Evolutionary conservation across 495 filamentous ascomycete genomes (phyloP).

Genomic region (Lindgomyces ingoldianus): DNA sequence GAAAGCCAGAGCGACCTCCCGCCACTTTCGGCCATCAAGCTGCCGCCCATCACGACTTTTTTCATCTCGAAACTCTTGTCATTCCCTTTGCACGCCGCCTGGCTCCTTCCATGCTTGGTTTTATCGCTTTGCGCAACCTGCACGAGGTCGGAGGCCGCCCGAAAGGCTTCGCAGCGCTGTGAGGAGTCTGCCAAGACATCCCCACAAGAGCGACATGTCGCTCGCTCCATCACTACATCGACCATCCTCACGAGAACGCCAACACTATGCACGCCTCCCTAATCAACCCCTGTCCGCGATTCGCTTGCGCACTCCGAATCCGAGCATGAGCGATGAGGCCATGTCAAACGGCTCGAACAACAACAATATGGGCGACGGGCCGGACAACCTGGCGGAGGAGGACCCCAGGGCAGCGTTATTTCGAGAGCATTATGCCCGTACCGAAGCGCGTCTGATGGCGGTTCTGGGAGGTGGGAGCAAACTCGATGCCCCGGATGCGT

Average conservation of each 20-base stretch:
- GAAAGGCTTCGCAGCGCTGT: slow-evolving; percentile 30
- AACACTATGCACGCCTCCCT: slow-evolving; percentile 35
- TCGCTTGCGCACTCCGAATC: slow-evolving; percentile 39
- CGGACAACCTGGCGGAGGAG: slow-evolving; percentile 54
- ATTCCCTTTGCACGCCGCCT: slow-evolving; percentile 12
- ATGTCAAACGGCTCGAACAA: slow-evolving; percentile 36
- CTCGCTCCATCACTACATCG: slow-evolving; percentile 34
- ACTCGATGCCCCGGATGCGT: slow-evolving; percentile 40
- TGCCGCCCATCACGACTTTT: slow-evolving; percentile 19
- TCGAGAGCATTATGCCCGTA: slow-evolving; percentile 58
- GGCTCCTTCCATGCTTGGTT: slow-evolving; percentile 37
- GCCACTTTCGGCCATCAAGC: slow-evolving; percentile 22
- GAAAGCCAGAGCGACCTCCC: neutral
- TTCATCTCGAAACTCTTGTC: slow-evolving; percentile 40
- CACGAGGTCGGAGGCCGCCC: slow-evolving; percentile 41
- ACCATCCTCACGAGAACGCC: slow-evolving; percentile 35
- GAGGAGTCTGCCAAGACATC: slow-evolving; percentile 28
- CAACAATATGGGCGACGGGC: slow-evolving; percentile 36
- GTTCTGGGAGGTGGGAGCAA: slow-evolving; percentile 57
- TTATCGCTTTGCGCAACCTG: slow-evolving; percentile 32
- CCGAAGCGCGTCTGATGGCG: slow-evolving; percentile 61
- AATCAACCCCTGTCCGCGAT: slow-evolving; percentile 28
- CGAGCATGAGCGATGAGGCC: slow-evolving; percentile 40
- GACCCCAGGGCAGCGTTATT: slow-evolving; percentile 65
- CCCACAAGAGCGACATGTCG: slow-evolving; percentile 31